Percentiles rank a stretch among this genome's conserved stretches.
These are phyloP conservation scores for Ustilago nuda DNA, from an alignment of 1,284 basidiomycete species.

Conservation along the genomic window DNA sequence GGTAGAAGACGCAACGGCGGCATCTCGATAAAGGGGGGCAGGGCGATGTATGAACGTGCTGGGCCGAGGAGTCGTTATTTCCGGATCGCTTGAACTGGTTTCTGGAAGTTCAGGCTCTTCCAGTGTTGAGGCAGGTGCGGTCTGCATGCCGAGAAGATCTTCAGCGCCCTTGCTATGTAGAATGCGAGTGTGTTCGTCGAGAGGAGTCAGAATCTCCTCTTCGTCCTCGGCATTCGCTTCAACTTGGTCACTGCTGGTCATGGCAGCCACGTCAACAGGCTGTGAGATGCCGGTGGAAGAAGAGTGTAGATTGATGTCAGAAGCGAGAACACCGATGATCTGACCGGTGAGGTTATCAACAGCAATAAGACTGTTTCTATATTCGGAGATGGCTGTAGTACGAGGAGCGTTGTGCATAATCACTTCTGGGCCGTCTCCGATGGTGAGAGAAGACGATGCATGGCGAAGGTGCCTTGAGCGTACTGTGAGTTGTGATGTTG, in stretches of 20 bases:
- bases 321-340: slow-evolving; percentile 54
- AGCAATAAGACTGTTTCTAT: slow-evolving; percentile 55
- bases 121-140: not conserved
- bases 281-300: not conserved
- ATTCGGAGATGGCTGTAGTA: slow-evolving; percentile 15
- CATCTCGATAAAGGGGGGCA: slow-evolving; percentile 34
- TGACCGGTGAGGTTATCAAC: slow-evolving; percentile 59
- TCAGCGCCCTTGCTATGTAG: slow-evolving; percentile 1
- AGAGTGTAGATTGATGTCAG: slow-evolving; percentile 35
- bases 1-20: not conserved
- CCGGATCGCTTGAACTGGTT: not conserved
- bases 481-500: not conserved
- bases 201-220: slow-evolving; percentile 26
- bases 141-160: slow-evolving; percentile 1
- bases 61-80: slow-evolving; percentile 13
- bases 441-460: slow-evolving; percentile 16
- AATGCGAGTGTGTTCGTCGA: slow-evolving; percentile 14
- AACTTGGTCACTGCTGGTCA: slow-evolving; percentile 11
- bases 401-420: slow-evolving; percentile 9
- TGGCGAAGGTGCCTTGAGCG: slow-evolving; percentile 25
- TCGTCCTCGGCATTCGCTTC: slow-evolving; percentile 12
- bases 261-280: not conserved
- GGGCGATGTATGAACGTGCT: slow-evolving; percentile 25
- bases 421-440: slow-evolving; percentile 17
- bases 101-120: not conserved